Evolutionary conservation across 495 filamentous ascomycete genomes (phyloP).

Genomic region (Tuber aestivum): DNA sequence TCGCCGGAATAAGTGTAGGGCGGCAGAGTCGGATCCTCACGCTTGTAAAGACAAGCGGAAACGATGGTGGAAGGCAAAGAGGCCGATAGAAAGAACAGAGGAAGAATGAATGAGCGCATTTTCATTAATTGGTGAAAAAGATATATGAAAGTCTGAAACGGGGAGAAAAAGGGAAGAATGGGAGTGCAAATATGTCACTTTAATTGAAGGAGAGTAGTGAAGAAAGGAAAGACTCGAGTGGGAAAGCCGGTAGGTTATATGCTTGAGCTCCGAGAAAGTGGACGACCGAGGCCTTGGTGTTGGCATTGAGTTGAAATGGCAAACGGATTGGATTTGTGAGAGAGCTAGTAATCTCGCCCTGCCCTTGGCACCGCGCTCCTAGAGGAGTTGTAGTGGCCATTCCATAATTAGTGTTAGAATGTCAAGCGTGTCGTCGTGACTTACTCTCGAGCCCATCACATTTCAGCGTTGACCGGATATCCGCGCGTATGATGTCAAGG

Average conservation of each 20-base stretch:
- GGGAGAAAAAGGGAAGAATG: background rate
- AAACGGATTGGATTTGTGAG: background rate
- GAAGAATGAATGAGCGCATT: conserved; percentile 22
- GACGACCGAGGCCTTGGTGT: background rate
- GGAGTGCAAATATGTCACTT: background rate
- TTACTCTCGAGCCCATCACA: background rate
- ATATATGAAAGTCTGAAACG: background rate
- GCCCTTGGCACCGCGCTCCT: background rate
- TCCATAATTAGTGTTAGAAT: background rate
- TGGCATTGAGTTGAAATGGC: background rate
- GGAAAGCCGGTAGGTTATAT: background rate
- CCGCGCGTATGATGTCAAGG: background rate
- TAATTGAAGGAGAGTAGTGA: background rate
- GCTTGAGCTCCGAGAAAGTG: background rate
- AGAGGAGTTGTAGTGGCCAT: background rate
- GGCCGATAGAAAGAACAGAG: conserved; percentile 17
- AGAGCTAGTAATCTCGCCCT: background rate
- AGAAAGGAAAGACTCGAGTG: background rate
- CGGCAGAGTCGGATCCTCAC: conserved; percentile 34
- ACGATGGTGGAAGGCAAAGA: conserved; percentile 20
- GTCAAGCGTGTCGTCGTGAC: no score
- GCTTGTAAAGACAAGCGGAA: conserved; percentile 38
- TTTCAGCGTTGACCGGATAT: background rate
- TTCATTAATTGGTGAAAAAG: background rate
- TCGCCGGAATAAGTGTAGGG: conserved; percentile 52